A percentile compares a stretch with the other conserved stretches of the same genome.
Conservation (phyloP, 805 yeast genomes). For the Candida oleophila region DNA sequence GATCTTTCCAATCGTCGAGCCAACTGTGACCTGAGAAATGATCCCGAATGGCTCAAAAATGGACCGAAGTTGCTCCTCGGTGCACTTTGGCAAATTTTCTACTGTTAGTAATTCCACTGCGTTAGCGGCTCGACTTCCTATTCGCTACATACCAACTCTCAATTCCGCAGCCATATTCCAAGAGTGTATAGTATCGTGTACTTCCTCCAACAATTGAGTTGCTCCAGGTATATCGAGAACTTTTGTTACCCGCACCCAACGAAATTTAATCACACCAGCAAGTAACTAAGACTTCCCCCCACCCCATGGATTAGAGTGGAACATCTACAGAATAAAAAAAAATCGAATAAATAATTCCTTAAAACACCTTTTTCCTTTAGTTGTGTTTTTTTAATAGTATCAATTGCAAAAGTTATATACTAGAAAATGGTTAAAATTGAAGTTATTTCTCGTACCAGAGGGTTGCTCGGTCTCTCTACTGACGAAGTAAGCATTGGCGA, state of each 20-base stretch:
- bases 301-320: no score
- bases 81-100: constrained; percentile 10
- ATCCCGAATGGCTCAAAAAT: constrained; percentile 12
- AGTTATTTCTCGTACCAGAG: constrained; percentile 61
- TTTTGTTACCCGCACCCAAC: constrained; percentile 1
- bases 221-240: no score
- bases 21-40: constrained; percentile 4
- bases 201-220: no score
- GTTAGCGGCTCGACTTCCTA: no score
- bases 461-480: constrained; percentile 48
- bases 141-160: constrained; percentile 7
- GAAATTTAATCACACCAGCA: no score
- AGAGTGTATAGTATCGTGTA: neutral
- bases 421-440: constrained; percentile 43
- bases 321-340: no score
- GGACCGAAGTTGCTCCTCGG: constrained; percentile 7
- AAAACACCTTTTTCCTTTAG: neutral
- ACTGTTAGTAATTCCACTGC: no score
- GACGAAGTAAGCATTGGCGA: constrained; percentile 30
- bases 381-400: constrained; percentile 6
- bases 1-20: constrained; percentile 6
- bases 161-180: neutral
- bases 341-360: neutral
- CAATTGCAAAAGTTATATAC: constrained; percentile 10
- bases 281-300: no score